phyloP scores from a whole-genome alignment of 108 stramenopile genomes.

The Cyclotella distinguenda region DNA sequence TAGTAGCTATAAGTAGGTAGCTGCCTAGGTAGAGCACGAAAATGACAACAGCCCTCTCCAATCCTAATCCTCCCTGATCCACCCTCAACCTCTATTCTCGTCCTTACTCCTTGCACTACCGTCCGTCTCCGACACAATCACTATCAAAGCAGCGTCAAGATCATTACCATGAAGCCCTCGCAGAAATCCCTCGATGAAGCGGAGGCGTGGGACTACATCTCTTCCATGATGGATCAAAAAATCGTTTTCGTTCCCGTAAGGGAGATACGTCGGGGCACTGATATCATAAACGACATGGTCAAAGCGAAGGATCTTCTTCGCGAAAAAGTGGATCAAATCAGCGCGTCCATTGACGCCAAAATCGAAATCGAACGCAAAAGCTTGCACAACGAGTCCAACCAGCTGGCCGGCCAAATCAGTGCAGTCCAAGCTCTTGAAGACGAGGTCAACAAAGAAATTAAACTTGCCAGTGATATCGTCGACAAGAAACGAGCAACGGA shows the following conservation, averaged over 20 bases:
- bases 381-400: conserved; percentile 13
- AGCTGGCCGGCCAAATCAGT: conserved; percentile 9
- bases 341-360: conserved; percentile 7
- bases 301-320: conserved; percentile 10
- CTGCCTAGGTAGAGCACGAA: too few relatives aligned
- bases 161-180: background rate
- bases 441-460: conserved; percentile 2
- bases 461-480: conserved; percentile 1
- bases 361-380: conserved; percentile 8
- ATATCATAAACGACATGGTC: background rate
- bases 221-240: conserved; percentile 11
- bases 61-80: too few relatives aligned
- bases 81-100: too few relatives aligned
- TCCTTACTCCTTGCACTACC: too few relatives aligned
- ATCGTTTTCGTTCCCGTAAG: background rate
- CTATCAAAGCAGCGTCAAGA: too few relatives aligned
- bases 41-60: too few relatives aligned
- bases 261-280: background rate
- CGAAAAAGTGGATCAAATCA: background rate
- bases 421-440: conserved; percentile 14
- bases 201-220: conserved; percentile 8
- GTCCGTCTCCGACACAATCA: too few relatives aligned
- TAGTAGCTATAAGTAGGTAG: too few relatives aligned
- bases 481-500: background rate
- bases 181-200: conserved; percentile 4